Evolutionary conservation across 208 protist species (phyloP), one percentile per base, ranked within the genome.

Genomic region (Trypanosomatidae sp.): DNA sequence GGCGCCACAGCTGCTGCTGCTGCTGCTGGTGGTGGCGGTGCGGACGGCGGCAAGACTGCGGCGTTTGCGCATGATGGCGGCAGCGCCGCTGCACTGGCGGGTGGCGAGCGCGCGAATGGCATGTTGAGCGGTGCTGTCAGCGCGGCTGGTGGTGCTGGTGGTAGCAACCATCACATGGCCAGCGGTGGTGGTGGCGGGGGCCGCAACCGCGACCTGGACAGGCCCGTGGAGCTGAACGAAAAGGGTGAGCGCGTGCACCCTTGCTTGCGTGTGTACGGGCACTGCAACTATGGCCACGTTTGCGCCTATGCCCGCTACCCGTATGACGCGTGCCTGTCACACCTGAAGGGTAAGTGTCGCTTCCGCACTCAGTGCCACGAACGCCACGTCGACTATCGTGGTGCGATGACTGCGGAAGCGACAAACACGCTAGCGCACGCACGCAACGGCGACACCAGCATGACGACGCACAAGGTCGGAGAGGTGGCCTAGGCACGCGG

Each of bases 311-410:
- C 83, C 18, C 60, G 74, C 53, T 92, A 92, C 44, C 83, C 83
- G 32, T 92, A 85, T 50, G 79, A 88, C 30, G 83, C 83, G 8
- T 92, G 83, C 51, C 56, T 92, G 10, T 88, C 78, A 33, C 74
- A 92, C 61, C 52, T 92, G 19, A 92, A 92, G 58, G 81, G 79
- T 24, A 82, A 83, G 48, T 92, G 83, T 56, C 83, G 83, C 44
- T 92, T 92, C 48, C 61, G 72, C 22, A 57, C 69, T 18, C 76
- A 85, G 61, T 92, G 83, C 61, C 83, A 92, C 48, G 83, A 92
- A 57, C 69, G 57, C 23, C 83, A 92, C 53, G 78, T 92, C 24
- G 72, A 88, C 33, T 92, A 86, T 56, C 55, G 62, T 15, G 76
- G 78, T 10, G n/a, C n/a, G n/a, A n/a, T n/a, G n/a, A n/a, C n/a